These are phyloP conservation scores for Metarhizium rileyi DNA, from an alignment of 2,329 filamentous ascomycete genomes.

Conservation along the genomic window DNA sequence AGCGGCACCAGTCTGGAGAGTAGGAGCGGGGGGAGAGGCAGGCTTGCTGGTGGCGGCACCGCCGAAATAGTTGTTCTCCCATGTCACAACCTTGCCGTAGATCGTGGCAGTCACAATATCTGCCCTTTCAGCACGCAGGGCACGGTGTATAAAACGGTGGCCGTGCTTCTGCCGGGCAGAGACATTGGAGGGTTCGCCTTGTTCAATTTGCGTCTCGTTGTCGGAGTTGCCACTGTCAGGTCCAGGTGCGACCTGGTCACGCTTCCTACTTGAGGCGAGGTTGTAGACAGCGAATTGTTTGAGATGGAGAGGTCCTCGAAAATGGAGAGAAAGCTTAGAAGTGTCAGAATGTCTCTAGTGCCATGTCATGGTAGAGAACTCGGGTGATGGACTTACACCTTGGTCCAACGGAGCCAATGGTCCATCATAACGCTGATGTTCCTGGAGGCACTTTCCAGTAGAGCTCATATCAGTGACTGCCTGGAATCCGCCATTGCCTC, in stretches of 20 bases:
- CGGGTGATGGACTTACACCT: slow-evolving; percentile 43
- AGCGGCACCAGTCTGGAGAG: slow-evolving; percentile 10
- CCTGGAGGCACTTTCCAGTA: slow-evolving; percentile 43
- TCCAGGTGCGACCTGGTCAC: slow-evolving; percentile 9
- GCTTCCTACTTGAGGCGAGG: slow-evolving; percentile 29
- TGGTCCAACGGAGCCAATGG: slow-evolving; percentile 58
- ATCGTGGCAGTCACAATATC: slow-evolving; percentile 48
- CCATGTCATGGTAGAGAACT: neutral
- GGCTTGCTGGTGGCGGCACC: slow-evolving; percentile 13
- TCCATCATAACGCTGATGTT: slow-evolving; percentile 45
- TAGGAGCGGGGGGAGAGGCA: slow-evolving; percentile 8
- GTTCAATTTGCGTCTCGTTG: neutral
- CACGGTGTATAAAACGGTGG: slow-evolving; percentile 40
- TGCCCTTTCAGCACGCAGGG: slow-evolving; percentile 31
- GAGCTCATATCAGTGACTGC: slow-evolving; percentile 51
- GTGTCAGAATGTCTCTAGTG: neutral
- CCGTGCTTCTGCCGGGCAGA: slow-evolving; percentile 24
- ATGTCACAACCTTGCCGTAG: slow-evolving; percentile 45
- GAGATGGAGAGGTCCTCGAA: slow-evolving; percentile 60
- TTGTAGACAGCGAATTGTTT: slow-evolving; percentile 62
- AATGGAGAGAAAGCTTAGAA: slow-evolving; percentile 56
- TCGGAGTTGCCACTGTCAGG: neutral
- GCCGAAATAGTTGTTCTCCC: slow-evolving; percentile 47
- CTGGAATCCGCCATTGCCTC: slow-evolving; percentile 51
- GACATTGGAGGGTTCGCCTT: neutral